Percentiles rank a stretch among this genome's conserved stretches.
Conservation (phyloP, 2,329 filamentous ascomycete genomes). For the Fusarium palustre region DNA sequence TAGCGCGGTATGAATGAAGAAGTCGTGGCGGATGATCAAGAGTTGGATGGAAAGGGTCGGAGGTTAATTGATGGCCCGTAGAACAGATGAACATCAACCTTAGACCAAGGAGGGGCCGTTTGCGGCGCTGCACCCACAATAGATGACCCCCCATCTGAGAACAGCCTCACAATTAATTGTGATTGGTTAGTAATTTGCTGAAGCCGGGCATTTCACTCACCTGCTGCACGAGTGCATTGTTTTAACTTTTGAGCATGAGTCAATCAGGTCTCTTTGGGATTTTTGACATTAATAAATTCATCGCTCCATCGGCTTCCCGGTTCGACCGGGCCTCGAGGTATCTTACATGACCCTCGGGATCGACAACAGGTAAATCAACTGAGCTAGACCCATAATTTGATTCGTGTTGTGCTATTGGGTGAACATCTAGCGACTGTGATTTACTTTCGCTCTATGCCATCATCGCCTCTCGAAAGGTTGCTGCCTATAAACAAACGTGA, state of each 20-base stretch:
- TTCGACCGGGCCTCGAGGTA: neutral
- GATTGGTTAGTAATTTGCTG: slow-evolving; percentile 17
- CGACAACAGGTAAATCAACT: slow-evolving; percentile 21
- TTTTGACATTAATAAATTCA: neutral
- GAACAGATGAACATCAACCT: slow-evolving; percentile 26
- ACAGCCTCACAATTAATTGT: slow-evolving; percentile 12
- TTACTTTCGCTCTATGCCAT: neutral
- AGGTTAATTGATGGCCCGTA: slow-evolving; percentile 16
- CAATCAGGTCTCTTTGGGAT: neutral
- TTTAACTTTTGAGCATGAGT: neutral
- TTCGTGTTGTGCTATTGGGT: slow-evolving; percentile 41
- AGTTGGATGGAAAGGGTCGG: slow-evolving; percentile 30
- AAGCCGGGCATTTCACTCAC: neutral
- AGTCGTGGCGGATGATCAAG: slow-evolving; percentile 22
- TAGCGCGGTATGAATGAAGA: neutral
- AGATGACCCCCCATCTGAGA: slow-evolving; percentile 18
- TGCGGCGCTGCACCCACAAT: slow-evolving; percentile 37
- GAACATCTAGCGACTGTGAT: neutral
- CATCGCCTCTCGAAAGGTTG: neutral
- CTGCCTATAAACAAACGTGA: neutral
- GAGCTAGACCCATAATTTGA: slow-evolving; percentile 36
- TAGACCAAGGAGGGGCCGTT: slow-evolving; percentile 30
- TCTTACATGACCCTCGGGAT: slow-evolving; percentile 4
- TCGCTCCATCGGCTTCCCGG: neutral
- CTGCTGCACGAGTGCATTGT: neutral